A percentile compares a stretch with the other conserved stretches of the same genome.
Conservation (phyloP, 371 early-diverging fungal genomes). For the Syncephalastrum racemosum region DNA sequence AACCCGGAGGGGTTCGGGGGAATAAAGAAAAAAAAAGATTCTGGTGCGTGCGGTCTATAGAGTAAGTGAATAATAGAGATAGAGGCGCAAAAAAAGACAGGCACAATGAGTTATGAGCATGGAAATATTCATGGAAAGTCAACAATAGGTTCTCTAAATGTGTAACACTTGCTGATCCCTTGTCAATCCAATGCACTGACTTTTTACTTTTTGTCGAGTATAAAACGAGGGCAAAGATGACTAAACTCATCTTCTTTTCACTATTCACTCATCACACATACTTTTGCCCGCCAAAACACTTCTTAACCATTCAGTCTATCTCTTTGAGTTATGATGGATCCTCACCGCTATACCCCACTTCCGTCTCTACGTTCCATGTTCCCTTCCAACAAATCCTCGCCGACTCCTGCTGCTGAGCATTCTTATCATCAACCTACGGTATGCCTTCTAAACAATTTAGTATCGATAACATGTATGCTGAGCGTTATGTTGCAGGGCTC, state of each 20-base stretch:
- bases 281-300: not conserved
- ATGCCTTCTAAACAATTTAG: not conserved
- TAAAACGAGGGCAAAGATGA: slow-evolving; percentile 1
- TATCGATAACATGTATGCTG: not conserved
- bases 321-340: slow-evolving; percentile 5
- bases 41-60: too few species aligned
- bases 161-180: slow-evolving; percentile 7
- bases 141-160: too few species aligned
- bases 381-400: not conserved
- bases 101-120: not conserved
- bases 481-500: slow-evolving; percentile 10
- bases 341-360: slow-evolving; percentile 10
- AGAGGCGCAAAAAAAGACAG: not conserved
- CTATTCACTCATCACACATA: not conserved
- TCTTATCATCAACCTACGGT: not conserved
- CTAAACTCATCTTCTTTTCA: not conserved
- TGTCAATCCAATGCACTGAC: slow-evolving; percentile 4
- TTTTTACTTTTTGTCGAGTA: slow-evolving; percentile 4
- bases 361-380: slow-evolving; percentile 9
- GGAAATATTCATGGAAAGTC: slow-evolving; percentile 2
- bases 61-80: slow-evolving; percentile 5
- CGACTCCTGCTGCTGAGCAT: slow-evolving; percentile 4
- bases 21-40: not conserved
- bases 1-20: not conserved
- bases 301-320: not conserved